Evolutionary conservation across 169 alveolate genomes (phyloP).

Genomic region (Theileria annulata): DNA sequence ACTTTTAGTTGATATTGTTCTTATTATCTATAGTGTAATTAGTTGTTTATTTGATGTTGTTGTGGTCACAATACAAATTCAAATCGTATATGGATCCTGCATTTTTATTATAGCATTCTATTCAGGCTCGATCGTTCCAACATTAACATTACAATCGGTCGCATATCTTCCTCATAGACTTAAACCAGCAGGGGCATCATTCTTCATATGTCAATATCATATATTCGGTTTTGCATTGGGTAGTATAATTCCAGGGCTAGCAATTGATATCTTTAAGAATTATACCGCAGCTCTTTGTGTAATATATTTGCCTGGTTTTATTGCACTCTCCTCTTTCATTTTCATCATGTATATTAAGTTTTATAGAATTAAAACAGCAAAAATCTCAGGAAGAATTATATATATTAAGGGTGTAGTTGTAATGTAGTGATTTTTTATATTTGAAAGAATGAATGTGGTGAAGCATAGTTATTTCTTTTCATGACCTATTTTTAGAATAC

Average conservation of each 20-base stretch:
- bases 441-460: neutral
- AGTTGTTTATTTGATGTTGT: slow-evolving; percentile 20
- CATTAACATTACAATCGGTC: slow-evolving; percentile 42
- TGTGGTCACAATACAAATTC: neutral
- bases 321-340: neutral
- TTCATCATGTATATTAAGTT: neutral
- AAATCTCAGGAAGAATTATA: neutral
- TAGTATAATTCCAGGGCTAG: slow-evolving; percentile 55
- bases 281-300: slow-evolving; percentile 13
- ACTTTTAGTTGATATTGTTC: slow-evolving; percentile 16
- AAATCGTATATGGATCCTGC: slow-evolving; percentile 14
- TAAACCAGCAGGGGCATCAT: slow-evolving; percentile 61
- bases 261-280: slow-evolving; percentile 26
- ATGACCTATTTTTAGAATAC: neutral
- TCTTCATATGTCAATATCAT: slow-evolving; percentile 53
- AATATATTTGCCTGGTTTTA: slow-evolving; percentile 7
- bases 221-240: slow-evolving; percentile 62
- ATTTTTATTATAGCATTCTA: slow-evolving; percentile 41
- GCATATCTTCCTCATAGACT: slow-evolving; percentile 29
- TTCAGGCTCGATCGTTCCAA: slow-evolving; percentile 54
- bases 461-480: neutral
- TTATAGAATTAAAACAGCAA: neutral
- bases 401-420: neutral
- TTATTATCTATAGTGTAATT: too few species aligned
- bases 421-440: neutral